Conservation (phyloP, 108 stramenopile genomes). For the Cylindrotheca fusiformis region DNA sequence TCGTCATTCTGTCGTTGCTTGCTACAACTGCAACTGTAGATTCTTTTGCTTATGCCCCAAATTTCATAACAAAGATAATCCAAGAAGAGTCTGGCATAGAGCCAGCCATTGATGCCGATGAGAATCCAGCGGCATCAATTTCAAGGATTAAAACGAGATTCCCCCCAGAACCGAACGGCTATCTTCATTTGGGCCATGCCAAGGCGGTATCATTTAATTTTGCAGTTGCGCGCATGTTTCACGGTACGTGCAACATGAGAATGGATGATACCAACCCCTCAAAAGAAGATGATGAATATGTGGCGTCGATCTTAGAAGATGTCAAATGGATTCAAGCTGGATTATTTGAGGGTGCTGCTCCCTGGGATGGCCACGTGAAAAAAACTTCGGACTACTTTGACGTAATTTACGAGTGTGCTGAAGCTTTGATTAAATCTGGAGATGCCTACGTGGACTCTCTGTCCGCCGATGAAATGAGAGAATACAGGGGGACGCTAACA, state of each 20-base stretch:
- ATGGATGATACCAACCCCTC: slow-evolving; percentile 92
- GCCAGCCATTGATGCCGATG: slow-evolving; percentile 5
- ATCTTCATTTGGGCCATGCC: slow-evolving; percentile 98
- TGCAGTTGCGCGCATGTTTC: slow-evolving; percentile 81
- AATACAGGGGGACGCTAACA: slow-evolving; percentile 84
- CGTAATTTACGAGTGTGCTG: slow-evolving; percentile 81
- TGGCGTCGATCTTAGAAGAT: slow-evolving; percentile 84
- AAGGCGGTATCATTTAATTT: slow-evolving; percentile 89
- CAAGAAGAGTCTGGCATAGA: slow-evolving; percentile 58
- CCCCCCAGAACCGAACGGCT: slow-evolving; percentile 99
- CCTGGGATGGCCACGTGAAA: slow-evolving; percentile 72
- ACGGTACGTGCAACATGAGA: slow-evolving; percentile 83
- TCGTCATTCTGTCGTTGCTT: too few species aligned
- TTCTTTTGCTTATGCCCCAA: slow-evolving; percentile 81
- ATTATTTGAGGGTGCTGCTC: slow-evolving; percentile 30
- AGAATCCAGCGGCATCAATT: neutral
- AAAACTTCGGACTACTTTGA: slow-evolving; percentile 88
- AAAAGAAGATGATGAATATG: slow-evolving; percentile 87
- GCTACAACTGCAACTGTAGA: slow-evolving; percentile 1
- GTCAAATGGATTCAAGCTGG: slow-evolving; percentile 83
- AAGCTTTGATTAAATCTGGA: slow-evolving; percentile 63
- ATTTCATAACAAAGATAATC: slow-evolving; percentile 88
- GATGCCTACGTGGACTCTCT: slow-evolving; percentile 88
- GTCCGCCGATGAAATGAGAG: slow-evolving; percentile 84
- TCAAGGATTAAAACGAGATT: slow-evolving; percentile 86